Percentiles rank a stretch among this genome's conserved stretches.
Evolutionary conservation across 2,329 filamentous ascomycete genomes (phyloP).

Genomic region (Fusarium buharicum): DNA sequence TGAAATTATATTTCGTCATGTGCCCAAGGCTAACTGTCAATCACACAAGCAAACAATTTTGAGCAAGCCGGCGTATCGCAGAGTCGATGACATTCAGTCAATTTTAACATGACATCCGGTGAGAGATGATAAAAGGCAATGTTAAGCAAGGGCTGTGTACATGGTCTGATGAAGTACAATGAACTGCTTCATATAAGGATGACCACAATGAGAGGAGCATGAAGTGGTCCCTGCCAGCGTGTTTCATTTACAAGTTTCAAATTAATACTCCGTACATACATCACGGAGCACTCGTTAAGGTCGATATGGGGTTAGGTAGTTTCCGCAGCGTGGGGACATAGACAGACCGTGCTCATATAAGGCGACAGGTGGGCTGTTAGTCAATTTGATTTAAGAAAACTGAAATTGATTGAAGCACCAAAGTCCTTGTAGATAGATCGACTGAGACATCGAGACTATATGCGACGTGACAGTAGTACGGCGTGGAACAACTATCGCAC

Average conservation of each 20-base stretch:
- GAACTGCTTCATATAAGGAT: conserved; percentile 21
- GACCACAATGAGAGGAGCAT: not conserved
- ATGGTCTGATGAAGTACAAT: not conserved
- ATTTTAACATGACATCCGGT: no score
- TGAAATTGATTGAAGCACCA: not conserved
- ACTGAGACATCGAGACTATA: conserved; percentile 4
- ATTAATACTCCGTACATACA: not conserved
- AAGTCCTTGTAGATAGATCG: not conserved
- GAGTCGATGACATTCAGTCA: no score
- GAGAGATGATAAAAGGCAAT: no score
- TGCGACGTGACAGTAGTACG: not conserved
- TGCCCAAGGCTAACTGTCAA: no score
- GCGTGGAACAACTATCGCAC: not conserved
- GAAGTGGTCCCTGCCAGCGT: conserved; percentile 10
- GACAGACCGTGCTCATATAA: conserved; percentile 1
- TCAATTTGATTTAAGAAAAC: not conserved
- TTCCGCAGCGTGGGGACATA: not conserved
- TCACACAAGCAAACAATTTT: no score
- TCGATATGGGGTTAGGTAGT: not conserved
- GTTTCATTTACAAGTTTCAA: conserved; percentile 17
- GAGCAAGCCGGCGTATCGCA: no score
- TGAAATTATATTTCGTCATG: no score
- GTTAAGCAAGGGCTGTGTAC: no score
- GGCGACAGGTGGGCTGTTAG: no score
- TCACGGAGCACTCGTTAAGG: not conserved